Evolutionary conservation across 2,329 filamentous ascomycete species (phyloP), one percentile per base, ranked within the genome.

Genomic region (Aspergillus quadricinctus): DNA sequence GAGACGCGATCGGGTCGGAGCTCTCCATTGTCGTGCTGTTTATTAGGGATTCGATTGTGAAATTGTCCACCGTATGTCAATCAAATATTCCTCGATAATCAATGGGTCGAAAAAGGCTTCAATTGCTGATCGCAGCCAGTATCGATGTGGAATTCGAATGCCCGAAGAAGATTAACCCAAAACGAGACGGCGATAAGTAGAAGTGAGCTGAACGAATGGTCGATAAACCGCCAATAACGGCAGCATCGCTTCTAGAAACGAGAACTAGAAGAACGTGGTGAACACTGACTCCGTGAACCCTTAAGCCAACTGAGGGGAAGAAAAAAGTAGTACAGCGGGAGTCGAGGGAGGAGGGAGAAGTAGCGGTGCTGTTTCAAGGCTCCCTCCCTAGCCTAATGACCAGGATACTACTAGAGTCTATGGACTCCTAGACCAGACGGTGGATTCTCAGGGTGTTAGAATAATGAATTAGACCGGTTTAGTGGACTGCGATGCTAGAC

Each of bases 1-100:
- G 65, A 48, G 68, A 65, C 31, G 55, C 57, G 50, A 60, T 54
- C 48, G 60, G 52, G 46, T 66, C 63, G 52, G 64, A 57, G 48
- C 41, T 56, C n/a, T 69, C 64, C 65, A 72, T 72, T 51, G 46
- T 53, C 14, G 54, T n/a, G 9, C 21, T 45, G 21, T 40, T 40
- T 19, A 46, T 57, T n/a, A 48, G 9, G 45, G 17, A 46, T n/a
- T 27, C 28, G 45, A 25, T 48, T 40, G 28, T 11, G 19, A 3
- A 3, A 23, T 11, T 21, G 4, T 43, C 41, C 45, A 28, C 35
- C 40, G n/a, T 7, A 52, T 25, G 35, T 49, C 48, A 56, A 50
- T 45, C 46, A 48, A 55, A 49, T 59, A 56, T 61, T 57, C 53
- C 49, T 52, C 31, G 35, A 50, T 41, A 46, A 28, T 50, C 29